Base-by-base conservation (phyloP, 2,329 filamentous ascomycete genomes). In the Botryotinia convoluta region DNA sequence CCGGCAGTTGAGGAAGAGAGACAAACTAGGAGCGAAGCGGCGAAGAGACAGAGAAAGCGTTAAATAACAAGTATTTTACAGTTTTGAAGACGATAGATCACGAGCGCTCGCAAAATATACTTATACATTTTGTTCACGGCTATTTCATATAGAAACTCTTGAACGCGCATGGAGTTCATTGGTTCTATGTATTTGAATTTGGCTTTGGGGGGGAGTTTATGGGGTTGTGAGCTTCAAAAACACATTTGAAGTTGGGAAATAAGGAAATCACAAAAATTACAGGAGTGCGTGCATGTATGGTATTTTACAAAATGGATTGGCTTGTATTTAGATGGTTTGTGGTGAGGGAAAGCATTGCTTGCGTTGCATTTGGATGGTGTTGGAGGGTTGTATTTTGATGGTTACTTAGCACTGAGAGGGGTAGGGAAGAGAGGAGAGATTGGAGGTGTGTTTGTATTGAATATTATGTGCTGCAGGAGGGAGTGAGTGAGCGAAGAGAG, bases 1-100 rank as follows among this genome's bases (percentile, higher is more conserved):
- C 71, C 76, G 14, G 73, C 75, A 26, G 72, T 76, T 22, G 76
- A 77, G 26, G 77, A 78, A 73, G 82, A 83, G 68, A 87, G 85
- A 77, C 83, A 83, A 72, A 82, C 79, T 64, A 82, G 80, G 44
- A 77, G 77, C 67, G 79, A 79, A 61, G 79, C 75, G 42, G 79
- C 77, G 77, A 71, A 71, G 32, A 79, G 79, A 69, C 73, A 77
- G 71, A 77, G 77, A 71, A 72, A 42, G 37, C 48, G 71, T 29
- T 68, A 29, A 65, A 20, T 29, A 18, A 35, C 37, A 4, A 8
- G 26, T 42, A 12, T 16, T 29, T 18, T 32, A 54, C 35, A 22
- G 39, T 42, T 71, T n/a, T 51, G 5, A 29, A 7, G 35, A 44
- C 39, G 22, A 6, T 14, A 26, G 16, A 35, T n/a, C 4, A 37